Evolutionary conservation across 129 eudicot species (phyloP).

Genomic region (Chrysanthemum makinoi): DNA sequence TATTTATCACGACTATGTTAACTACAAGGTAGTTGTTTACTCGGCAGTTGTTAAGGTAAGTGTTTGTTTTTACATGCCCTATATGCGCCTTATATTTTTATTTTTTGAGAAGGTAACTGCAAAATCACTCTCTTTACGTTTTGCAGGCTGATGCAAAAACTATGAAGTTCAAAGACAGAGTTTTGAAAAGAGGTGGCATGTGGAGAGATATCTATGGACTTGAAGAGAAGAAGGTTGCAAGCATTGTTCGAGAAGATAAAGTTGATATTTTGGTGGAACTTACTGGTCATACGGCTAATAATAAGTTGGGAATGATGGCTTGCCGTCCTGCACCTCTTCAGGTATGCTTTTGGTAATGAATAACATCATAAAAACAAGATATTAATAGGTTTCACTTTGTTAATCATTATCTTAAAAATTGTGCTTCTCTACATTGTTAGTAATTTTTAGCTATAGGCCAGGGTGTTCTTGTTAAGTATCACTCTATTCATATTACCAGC

Average conservation of each 20-base stretch:
- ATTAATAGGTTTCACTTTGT: no score
- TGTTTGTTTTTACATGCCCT: constrained; percentile 11
- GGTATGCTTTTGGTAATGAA: constrained; percentile 41
- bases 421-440: no score
- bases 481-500: no score
- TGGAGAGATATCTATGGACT: constrained; percentile 95
- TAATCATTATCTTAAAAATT: no score
- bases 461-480: no score
- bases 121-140: constrained; percentile 18
- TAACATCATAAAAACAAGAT: no score
- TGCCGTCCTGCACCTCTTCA: constrained; percentile 96
- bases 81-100: not conserved
- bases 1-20: constrained; percentile 65
- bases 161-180: constrained; percentile 69
- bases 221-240: constrained; percentile 94
- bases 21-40: constrained; percentile 82
- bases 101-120: constrained; percentile 8
- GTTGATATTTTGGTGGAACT: constrained; percentile 96
- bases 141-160: constrained; percentile 98
- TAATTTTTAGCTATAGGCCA: no score
- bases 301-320: constrained; percentile 96
- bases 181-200: constrained; percentile 77
- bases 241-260: constrained; percentile 89
- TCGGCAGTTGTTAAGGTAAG: constrained; percentile 97
- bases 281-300: constrained; percentile 97